Conservation (phyloP, 2,329 filamentous ascomycete species). For the Paraconiothyrium sp. region DNA sequence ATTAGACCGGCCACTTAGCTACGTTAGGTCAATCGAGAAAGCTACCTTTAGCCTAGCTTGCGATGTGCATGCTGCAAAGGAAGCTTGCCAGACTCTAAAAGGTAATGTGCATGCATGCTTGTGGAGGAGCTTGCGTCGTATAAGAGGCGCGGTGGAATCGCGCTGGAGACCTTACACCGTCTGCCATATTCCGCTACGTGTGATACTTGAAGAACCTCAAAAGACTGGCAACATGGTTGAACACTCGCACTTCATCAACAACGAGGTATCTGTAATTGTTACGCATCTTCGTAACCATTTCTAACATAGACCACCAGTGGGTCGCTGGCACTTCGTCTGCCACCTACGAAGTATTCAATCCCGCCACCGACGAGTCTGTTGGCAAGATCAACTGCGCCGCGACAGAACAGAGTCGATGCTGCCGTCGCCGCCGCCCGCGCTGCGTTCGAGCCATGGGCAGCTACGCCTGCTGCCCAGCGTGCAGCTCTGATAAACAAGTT, state of each 20-base stretch:
- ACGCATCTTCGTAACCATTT: neutral
- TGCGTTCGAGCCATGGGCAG: slow-evolving; percentile 35
- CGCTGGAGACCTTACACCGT: no score
- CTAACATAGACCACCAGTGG: slow-evolving; percentile 24
- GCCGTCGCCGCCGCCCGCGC: slow-evolving; percentile 36
- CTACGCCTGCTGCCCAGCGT: slow-evolving; percentile 33
- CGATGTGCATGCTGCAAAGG: neutral
- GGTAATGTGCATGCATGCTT: neutral
- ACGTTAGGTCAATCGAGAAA: neutral
- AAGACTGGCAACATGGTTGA: slow-evolving; percentile 24
- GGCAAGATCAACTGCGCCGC: slow-evolving; percentile 35
- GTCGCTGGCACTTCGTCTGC: slow-evolving; percentile 34
- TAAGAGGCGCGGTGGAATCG: neutral
- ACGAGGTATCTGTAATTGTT: slow-evolving; percentile 30
- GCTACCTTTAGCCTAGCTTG: neutral
- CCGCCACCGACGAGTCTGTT: slow-evolving; percentile 36
- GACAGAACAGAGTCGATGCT: slow-evolving; percentile 38
- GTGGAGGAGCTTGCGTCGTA: neutral
- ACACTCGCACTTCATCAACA: slow-evolving; percentile 39
- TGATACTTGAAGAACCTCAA: neutral
- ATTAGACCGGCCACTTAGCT: neutral
- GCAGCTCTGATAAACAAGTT: slow-evolving; percentile 34
- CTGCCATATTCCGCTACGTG: neutral
- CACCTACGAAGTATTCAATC: slow-evolving; percentile 34
- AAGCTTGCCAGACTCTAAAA: neutral